Base-by-base conservation (phyloP, 2,329 filamentous ascomycete genomes). In the Fusarium sp. region DNA sequence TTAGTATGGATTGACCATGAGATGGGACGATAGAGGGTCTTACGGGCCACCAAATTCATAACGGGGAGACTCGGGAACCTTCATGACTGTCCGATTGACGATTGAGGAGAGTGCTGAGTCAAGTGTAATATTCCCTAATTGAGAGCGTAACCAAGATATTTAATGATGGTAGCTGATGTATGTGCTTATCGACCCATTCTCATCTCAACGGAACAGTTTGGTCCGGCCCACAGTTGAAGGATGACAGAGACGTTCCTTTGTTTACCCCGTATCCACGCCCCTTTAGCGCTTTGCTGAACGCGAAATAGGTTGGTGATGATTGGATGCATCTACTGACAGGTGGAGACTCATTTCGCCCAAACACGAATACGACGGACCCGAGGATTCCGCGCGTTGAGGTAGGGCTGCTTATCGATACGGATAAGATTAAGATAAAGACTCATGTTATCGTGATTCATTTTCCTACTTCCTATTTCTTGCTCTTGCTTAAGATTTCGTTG, bases 21-120 rank as follows among this genome's bases (percentile, higher is more conserved):
- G 12, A 22, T 53, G 6, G 24, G 7, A 7, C 18, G 11, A 9
- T 1, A 10, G 20, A 4, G 11, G 16, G 6, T 32, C 77, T 75
- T 58, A 79, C 77, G 78, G 77, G 65, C 77, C 77, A 32, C 78
- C 78, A 16, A 79, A 79, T 48, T 79, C 77, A 42, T 79, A 79
- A 1, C 58, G 56, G 46, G 58, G 40, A 11, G 42, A 12, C 27
- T 68, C 55, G 12, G 53, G n/a, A 25, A 48, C 37, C 24, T 56
- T 44, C 72, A 75, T 75, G 4, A 20, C 20, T 40, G 18, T 16
- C 12, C 18, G 2, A 13, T 27, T 24, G 6, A 8, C 6, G 34
- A 25, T 25, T 4, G 6, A 22, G 7, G 6, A 44, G 44, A 20
- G 13, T 16, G 4, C 22, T 22, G 3, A 46, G 14, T 22, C n/a